Evolutionary conservation across 371 early-diverging fungal genomes (phyloP).

Genomic region (Haplosporangium sp.): DNA sequence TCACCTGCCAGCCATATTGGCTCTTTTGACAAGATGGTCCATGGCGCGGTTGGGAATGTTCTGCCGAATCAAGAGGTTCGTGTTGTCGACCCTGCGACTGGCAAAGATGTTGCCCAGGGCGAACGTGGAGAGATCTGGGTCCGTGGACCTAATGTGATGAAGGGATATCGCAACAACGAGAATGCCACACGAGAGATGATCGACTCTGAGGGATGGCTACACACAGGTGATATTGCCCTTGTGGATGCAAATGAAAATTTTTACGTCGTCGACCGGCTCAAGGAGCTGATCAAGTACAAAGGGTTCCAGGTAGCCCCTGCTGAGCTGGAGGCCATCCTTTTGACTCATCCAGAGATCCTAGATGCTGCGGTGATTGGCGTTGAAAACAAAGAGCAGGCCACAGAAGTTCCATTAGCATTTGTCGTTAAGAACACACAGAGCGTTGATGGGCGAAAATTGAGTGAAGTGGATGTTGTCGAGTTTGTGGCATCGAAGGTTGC

Average conservation of each 20-base stretch:
- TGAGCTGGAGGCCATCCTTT: conserved; percentile 80
- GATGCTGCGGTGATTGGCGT: conserved; percentile 80
- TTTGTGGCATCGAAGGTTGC: conserved; percentile 72
- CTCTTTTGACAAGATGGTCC: not conserved
- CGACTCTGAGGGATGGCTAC: conserved; percentile 76
- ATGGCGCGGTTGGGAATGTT: conserved; percentile 76
- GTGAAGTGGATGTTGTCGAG: conserved; percentile 55
- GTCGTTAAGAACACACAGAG: conserved; percentile 57
- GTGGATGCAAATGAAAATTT: conserved; percentile 67
- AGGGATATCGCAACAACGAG: conserved; percentile 71
- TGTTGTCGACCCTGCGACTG: conserved; percentile 43
- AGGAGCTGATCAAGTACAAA: conserved; percentile 80
- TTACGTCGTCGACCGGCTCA: conserved; percentile 74
- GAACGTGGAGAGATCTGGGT: conserved; percentile 78
- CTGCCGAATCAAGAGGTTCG: conserved; percentile 63
- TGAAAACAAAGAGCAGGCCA: conserved; percentile 64
- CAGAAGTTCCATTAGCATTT: conserved; percentile 83
- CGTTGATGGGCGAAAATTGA: conserved; percentile 32
- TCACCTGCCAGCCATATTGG: conserved; percentile 45
- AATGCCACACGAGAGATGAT: conserved; percentile 75
- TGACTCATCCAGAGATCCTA: conserved; percentile 70
- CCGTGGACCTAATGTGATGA: conserved; percentile 77
- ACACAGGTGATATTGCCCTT: conserved; percentile 85
- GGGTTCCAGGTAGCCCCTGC: conserved; percentile 80
- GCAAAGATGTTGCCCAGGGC: conserved; percentile 56